Conservation (phyloP, 106 monocot genomes). For the Dactylorhiza incarnata region DNA sequence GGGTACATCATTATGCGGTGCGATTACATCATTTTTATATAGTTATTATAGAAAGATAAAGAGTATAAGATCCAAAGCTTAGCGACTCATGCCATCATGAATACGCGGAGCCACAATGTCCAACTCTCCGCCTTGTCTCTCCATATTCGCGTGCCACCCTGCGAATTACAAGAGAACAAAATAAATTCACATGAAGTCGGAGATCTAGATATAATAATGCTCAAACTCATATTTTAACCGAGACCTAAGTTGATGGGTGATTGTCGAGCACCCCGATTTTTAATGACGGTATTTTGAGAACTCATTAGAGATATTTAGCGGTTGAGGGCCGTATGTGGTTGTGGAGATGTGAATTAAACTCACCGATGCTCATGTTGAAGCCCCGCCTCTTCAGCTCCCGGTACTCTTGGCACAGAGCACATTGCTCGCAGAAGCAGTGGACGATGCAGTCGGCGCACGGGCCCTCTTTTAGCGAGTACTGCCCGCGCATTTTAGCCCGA, state of each 20-base stretch:
- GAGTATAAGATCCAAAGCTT: not conserved
- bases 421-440: constrained; percentile 43
- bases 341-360: too few relatives aligned
- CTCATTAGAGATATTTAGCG: not conserved
- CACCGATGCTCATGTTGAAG: constrained; percentile 26
- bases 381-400: constrained; percentile 44
- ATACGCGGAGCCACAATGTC: not conserved
- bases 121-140: not conserved
- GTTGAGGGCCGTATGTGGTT: not conserved
- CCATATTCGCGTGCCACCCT: constrained; percentile 11
- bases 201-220: not conserved
- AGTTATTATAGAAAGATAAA: too few relatives aligned
- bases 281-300: not conserved
- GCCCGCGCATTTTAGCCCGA: constrained; percentile 25
- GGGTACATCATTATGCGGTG: too few relatives aligned
- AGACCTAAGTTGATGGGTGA: too few relatives aligned
- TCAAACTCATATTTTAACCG: too few relatives aligned
- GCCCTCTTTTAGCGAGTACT: constrained; percentile 27
- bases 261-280: too few relatives aligned
- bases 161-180: not conserved
- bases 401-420: constrained; percentile 54
- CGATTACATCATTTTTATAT: too few relatives aligned
- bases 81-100: constrained; percentile 5
- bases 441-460: constrained; percentile 40
- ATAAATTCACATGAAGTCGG: not conserved